These are phyloP conservation scores for Didymella lethalis DNA, from an alignment of 2,329 filamentous ascomycete genomes.

Conservation along the genomic window DNA sequence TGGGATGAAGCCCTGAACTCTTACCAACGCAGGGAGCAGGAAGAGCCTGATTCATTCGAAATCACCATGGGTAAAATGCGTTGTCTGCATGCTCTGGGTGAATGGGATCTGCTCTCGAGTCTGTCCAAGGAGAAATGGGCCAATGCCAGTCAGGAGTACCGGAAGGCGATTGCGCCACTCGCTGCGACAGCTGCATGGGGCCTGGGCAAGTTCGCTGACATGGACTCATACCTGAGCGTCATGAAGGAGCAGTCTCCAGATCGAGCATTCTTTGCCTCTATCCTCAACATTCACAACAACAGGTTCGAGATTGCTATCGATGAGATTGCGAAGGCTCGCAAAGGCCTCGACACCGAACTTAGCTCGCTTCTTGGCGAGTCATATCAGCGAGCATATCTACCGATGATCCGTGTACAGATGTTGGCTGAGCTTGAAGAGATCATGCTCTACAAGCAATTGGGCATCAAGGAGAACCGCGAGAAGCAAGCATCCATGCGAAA, in stretches of 20 bases:
- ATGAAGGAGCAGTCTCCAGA: slow-evolving; percentile 96
- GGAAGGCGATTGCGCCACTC: slow-evolving; percentile 88
- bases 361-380: slow-evolving; percentile 97
- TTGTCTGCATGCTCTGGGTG: slow-evolving; percentile 93
- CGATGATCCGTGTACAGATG: slow-evolving; percentile 99
- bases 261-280: slow-evolving; percentile 96
- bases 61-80: slow-evolving; percentile 99
- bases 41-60: slow-evolving; percentile 77
- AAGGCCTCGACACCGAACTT: slow-evolving; percentile 93
- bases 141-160: slow-evolving; percentile 84
- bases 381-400: slow-evolving; percentile 95
- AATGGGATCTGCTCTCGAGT: slow-evolving; percentile 92
- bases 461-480: slow-evolving; percentile 69
- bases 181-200: slow-evolving; percentile 97
- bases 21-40: slow-evolving; percentile 85
- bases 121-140: slow-evolving; percentile 94
- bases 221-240: slow-evolving; percentile 95
- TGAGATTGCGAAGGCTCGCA: slow-evolving; percentile 89
- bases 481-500: slow-evolving; percentile 90
- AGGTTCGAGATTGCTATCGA: slow-evolving; percentile 90
- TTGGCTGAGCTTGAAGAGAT: slow-evolving; percentile 97
- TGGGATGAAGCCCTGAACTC: slow-evolving; percentile 97
- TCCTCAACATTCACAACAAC: slow-evolving; percentile 92
- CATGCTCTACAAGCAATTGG: slow-evolving; percentile 93
- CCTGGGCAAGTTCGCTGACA: slow-evolving; percentile 93